Percentiles rank a stretch among this genome's conserved stretches.
Conservation (phyloP, 1,139 yeast species). For the Zhuliangozyma parablackwelliae region DNA sequence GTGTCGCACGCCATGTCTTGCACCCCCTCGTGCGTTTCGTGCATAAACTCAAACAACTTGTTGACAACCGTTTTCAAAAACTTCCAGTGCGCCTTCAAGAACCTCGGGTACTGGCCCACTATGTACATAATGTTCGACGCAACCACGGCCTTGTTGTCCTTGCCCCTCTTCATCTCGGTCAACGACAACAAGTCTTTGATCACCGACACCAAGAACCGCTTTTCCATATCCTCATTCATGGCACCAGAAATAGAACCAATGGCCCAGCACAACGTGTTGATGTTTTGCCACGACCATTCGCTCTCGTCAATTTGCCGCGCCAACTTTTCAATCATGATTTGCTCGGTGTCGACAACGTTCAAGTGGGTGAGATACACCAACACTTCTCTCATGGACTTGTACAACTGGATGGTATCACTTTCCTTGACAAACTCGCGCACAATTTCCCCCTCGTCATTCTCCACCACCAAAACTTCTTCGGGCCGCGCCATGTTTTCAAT, state of each 20-base stretch:
- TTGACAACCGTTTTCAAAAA: constrained; percentile 92
- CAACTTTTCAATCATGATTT: constrained; percentile 86
- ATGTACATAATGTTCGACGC: constrained; percentile 99
- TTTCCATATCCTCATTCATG: constrained; percentile 97
- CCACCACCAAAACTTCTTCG: constrained; percentile 93
- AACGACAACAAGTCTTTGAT: constrained; percentile 86
- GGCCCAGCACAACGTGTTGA: constrained; percentile 98
- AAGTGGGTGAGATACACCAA: constrained; percentile 92
- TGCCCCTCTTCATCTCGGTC: constrained; percentile 95
- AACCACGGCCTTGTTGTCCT: constrained; percentile 96
- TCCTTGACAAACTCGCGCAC: constrained; percentile 97
- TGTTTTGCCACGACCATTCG: constrained; percentile 99
- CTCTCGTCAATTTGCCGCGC: constrained; percentile 91
- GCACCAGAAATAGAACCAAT: constrained; percentile 98
- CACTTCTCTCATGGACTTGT: constrained; percentile 93
- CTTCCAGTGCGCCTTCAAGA: constrained; percentile 96
- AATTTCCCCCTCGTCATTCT: constrained; percentile 98
- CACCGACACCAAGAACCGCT: constrained; percentile 85
- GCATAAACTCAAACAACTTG: constrained; percentile 96
- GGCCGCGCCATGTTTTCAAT: constrained; percentile 98
- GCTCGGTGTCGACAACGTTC: constrained; percentile 90
- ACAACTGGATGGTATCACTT: constrained; percentile 91
- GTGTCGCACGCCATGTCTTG: constrained; percentile 99
- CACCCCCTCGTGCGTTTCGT: constrained; percentile 98
- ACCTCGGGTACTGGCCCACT: constrained; percentile 98